phyloP scores from a whole-genome alignment of 2,329 filamentous ascomycete species.

The Sporothrix pallida region DNA sequence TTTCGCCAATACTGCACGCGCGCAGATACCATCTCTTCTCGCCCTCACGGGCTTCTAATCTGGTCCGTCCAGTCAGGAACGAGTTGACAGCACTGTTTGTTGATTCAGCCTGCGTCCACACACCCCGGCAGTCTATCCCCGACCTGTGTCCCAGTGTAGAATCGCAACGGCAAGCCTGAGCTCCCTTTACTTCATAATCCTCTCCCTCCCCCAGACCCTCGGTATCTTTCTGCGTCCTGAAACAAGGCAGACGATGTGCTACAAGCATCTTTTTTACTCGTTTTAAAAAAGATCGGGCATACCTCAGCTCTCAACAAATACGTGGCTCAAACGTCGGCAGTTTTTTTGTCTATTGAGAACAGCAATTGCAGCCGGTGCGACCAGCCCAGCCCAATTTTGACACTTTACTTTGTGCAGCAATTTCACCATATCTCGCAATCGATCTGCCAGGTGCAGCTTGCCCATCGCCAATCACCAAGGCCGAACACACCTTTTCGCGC shows the following conservation, averaged over 20 bases:
- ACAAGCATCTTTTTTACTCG: not conserved
- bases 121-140: constrained; percentile 4
- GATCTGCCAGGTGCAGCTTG: constrained; percentile 20
- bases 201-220: constrained; percentile 8
- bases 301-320: not conserved
- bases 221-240: constrained; percentile 8
- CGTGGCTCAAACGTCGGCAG: not conserved
- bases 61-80: constrained; percentile 23
- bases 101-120: constrained; percentile 9
- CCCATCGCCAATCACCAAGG: constrained; percentile 16
- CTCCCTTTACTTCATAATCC: not conserved
- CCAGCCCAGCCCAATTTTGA: not conserved
- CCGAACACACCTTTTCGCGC: not conserved
- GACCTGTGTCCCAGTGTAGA: not conserved
- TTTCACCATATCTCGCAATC: constrained; percentile 30
- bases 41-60: not conserved
- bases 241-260: constrained; percentile 16
- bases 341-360: not conserved
- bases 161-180: not conserved
- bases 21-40: not conserved
- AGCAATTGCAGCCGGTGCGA: not conserved
- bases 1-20: constrained; percentile 12
- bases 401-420: not conserved
- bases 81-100: constrained; percentile 3
- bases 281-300: constrained; percentile 10